Evolutionary conservation across 345 rosid genomes (phyloP).

Genomic region (Syzygium aqueum): DNA sequence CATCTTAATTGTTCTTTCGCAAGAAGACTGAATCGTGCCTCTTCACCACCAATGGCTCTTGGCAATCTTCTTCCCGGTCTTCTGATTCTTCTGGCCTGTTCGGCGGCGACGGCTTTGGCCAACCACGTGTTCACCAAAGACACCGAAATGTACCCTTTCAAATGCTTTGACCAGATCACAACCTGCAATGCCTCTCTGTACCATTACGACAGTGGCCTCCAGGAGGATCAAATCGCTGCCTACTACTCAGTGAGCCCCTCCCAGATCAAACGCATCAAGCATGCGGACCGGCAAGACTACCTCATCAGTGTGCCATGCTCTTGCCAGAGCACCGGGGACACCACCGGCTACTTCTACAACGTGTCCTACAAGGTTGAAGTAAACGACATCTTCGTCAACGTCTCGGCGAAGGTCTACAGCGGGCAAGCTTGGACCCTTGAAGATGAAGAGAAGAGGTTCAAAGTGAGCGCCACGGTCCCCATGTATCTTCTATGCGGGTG

Average conservation of each 20-base stretch:
- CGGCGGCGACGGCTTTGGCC: background rate
- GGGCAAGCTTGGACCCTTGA: slow-evolving; percentile 38
- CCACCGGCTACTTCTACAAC: slow-evolving; percentile 35
- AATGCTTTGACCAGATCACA: slow-evolving; percentile 9
- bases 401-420: slow-evolving; percentile 19
- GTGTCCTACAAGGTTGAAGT: slow-evolving; percentile 15
- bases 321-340: slow-evolving; percentile 20
- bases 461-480: background rate
- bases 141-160: slow-evolving; percentile 5
- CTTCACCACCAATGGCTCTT: background rate
- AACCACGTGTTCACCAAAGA: background rate
- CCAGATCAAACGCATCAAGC: slow-evolving; percentile 14
- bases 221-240: slow-evolving; percentile 15
- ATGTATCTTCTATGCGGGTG: slow-evolving; percentile 51
- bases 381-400: slow-evolving; percentile 14
- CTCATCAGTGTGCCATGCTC: slow-evolving; percentile 41
- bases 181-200: slow-evolving; percentile 33
- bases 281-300: slow-evolving; percentile 17
- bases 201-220: slow-evolving; percentile 14
- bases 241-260: slow-evolving; percentile 28
- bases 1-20: background rate
- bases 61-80: slow-evolving; percentile 1
- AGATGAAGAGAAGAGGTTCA: slow-evolving; percentile 10
- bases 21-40: background rate
- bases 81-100: slow-evolving; percentile 2